Evolutionary conservation across 352 stramenopile species (phyloP), one percentile per base, ranked within the genome.

Genomic region (Globisporangium parvum): DNA sequence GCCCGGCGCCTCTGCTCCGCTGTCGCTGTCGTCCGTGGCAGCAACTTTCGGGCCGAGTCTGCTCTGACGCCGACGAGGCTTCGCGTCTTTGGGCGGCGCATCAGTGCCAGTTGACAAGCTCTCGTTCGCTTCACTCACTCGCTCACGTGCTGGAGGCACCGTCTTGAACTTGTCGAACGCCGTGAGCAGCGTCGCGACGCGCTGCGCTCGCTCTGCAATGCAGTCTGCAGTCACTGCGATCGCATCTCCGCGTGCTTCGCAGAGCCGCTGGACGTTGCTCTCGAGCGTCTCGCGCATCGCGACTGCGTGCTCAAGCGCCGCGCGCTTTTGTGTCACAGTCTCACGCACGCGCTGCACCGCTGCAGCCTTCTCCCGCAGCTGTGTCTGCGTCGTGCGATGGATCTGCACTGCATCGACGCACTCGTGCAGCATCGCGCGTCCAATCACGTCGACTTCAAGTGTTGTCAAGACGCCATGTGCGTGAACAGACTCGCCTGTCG

Each of bases 381-480:
- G 40, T 3, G 35, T 37, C 18, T 26, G 55, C 18, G 39, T 14
- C 23, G 49, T 53, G 45, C 40, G 57, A 23, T 72, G 45, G 6
- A 50, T 26, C n/a, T 58, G 42, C 1, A 42, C 47, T 37, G 58
- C 59, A 26, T 60, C 64, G 8, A 53, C 53, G n/a, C 52, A 57
- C 42, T 66, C 52, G 21, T 66, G 60, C 26, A 81, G 42, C 37
- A 82, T 26, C 2, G 20, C 70, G 28, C 62, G 62, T 0, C 75
- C 75, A 11, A 75, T 52, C 47, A 47, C 40, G 59, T 84, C 62
- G n/a, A 86, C 75, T 55, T 83, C 71, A n/a, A 86, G 55, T 23
- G 77, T 61, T 8, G 67, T 55, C 1, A 60, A 37, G 3, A 11
- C 31, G 6, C 53, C 49, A 11, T 51, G 28, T 35, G 51, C 41